Evolutionary conservation across 2,329 filamentous ascomycete species (phyloP).

Genomic region (Nemania sp.): DNA sequence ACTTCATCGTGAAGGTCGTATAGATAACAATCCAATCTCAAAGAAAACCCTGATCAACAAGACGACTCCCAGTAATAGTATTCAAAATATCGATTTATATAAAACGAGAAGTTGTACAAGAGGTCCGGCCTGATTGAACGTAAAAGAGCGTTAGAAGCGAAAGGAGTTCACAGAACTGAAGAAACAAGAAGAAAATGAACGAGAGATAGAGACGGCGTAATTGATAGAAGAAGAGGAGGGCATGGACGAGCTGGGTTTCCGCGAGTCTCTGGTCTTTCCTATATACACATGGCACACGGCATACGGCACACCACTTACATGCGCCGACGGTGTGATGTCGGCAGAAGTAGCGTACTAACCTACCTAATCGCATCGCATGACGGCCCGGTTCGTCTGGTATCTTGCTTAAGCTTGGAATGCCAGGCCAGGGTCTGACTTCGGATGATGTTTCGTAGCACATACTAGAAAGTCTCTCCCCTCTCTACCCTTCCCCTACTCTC

Average conservation of each 20-base stretch:
- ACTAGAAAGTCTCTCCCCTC: too few relatives aligned
- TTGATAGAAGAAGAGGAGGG: conserved; percentile 31
- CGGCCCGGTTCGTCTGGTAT: conserved; percentile 18
- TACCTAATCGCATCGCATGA: conserved; percentile 14
- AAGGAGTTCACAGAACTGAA: conserved; percentile 41
- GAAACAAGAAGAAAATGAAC: conserved; percentile 38
- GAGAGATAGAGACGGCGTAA: conserved; percentile 34
- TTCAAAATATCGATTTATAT: conserved; percentile 21
- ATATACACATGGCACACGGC: conserved; percentile 28
- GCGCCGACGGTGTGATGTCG: conserved; percentile 4
- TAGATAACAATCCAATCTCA: too few relatives aligned
- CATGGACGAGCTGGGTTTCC: conserved; percentile 4
- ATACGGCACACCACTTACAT: too few relatives aligned
- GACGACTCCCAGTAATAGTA: too few relatives aligned
- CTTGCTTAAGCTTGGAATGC: too few relatives aligned
- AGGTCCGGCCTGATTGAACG: conserved; percentile 37
- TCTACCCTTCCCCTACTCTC: too few relatives aligned
- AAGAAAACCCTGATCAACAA: too few relatives aligned
- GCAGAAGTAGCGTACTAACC: too few relatives aligned
- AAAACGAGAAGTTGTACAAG: conserved; percentile 24
- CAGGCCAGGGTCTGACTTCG: conserved; percentile 30
- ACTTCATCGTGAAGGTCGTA: conserved; percentile 40
- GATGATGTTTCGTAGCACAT: conserved; percentile 32
- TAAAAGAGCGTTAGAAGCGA: conserved; percentile 33
- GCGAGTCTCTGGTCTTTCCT: conserved; percentile 25